Conservation (phyloP, 2,329 filamentous ascomycete genomes). For the Pseudogymnoascus sp. region DNA sequence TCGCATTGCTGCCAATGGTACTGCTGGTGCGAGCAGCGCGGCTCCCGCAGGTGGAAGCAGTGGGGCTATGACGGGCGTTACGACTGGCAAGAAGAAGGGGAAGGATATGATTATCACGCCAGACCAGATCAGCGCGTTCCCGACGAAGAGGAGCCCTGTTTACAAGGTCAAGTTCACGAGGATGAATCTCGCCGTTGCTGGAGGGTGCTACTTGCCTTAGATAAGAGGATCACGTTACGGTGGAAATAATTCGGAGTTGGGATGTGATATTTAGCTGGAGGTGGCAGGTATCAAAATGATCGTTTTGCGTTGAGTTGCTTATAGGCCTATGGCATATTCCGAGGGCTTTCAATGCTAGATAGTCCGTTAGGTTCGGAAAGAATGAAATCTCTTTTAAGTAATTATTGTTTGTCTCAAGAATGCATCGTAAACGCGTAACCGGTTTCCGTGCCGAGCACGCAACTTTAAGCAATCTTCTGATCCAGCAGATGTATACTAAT, state of each 20-base stretch:
- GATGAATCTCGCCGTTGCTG: conserved; percentile 89
- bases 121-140: conserved; percentile 90
- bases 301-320: not conserved
- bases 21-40: conserved; percentile 26
- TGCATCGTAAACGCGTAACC: not conserved
- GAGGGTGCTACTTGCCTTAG: conserved; percentile 51
- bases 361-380: not conserved
- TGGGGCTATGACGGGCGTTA: conserved; percentile 22
- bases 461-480: conserved; percentile 2
- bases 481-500: not conserved
- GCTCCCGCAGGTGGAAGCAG: conserved; percentile 24
- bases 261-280: conserved; percentile 7
- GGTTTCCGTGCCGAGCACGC: not conserved
- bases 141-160: conserved; percentile 92
- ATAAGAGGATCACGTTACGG: not conserved
- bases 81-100: conserved; percentile 59
- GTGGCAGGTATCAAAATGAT: not conserved
- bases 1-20: conserved; percentile 42
- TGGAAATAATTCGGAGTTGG: conserved; percentile 2
- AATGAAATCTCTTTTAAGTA: not conserved
- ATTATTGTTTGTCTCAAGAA: not conserved
- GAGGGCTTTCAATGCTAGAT: not conserved
- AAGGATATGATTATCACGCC: conserved; percentile 87
- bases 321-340: not conserved
- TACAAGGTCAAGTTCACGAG: conserved; percentile 89